Evolutionary conservation across 1,284 basidiomycete genomes (phyloP).

Genomic region (Porodaedalea pini): DNA sequence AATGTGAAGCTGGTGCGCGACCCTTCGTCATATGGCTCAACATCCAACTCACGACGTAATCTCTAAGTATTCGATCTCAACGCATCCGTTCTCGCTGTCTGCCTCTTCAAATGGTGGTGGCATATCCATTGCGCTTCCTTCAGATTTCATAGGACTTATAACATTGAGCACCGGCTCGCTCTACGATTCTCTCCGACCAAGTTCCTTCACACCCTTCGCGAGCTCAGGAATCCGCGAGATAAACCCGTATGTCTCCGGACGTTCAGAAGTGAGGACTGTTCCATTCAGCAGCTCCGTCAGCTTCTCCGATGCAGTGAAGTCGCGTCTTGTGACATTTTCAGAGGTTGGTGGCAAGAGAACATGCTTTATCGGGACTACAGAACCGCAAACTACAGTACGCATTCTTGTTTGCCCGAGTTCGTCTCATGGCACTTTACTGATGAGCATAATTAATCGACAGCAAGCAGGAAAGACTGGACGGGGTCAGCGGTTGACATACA

Average conservation of each 20-base stretch:
- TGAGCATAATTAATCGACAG: background rate
- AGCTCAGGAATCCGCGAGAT: no score
- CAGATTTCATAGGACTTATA: conserved; percentile 13
- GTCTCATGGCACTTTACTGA: background rate
- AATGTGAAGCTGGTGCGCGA: background rate
- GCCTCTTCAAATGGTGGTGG: conserved; percentile 2
- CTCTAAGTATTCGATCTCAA: background rate
- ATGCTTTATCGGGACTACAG: conserved; percentile 10
- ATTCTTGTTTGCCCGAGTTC: no score
- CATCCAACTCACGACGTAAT: background rate
- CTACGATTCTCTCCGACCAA: no score
- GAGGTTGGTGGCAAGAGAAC: conserved; percentile 4
- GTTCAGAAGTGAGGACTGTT: no score
- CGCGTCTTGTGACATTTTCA: conserved; percentile 4
- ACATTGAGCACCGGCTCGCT: background rate
- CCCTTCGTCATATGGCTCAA: background rate
- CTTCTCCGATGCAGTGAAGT: background rate
- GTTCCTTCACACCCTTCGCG: no score
- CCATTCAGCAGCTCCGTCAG: background rate
- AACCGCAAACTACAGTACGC: conserved; percentile 3
- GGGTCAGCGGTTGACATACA: conserved; percentile 10
- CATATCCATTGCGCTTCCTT: conserved; percentile 7
- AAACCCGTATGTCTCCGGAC: no score
- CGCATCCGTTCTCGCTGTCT: background rate
- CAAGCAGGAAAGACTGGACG: conserved; percentile 8